A percentile compares a stretch with the other conserved stretches of the same genome.
Evolutionary conservation across 2,329 filamentous ascomycete species (phyloP).

Genomic region (Dryadomyces quercivorus): DNA sequence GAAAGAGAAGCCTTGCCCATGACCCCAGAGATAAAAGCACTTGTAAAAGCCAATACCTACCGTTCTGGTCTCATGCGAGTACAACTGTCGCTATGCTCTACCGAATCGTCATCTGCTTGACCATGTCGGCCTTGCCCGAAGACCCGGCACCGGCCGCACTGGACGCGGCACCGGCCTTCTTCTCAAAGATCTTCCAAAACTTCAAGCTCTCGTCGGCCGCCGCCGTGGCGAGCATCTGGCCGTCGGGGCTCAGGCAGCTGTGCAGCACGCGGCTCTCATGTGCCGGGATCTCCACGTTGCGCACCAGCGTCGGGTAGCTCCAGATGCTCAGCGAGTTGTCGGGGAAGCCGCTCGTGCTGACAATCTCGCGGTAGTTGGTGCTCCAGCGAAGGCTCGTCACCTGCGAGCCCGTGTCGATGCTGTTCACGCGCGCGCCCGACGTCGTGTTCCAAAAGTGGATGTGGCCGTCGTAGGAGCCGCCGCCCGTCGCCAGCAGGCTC

Average conservation of each 20-base stretch:
- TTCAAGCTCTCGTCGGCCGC: constrained; percentile 87
- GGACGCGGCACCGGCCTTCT: constrained; percentile 69
- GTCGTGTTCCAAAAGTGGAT: constrained; percentile 99
- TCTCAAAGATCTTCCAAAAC: constrained; percentile 99
- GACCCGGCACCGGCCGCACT: constrained; percentile 53
- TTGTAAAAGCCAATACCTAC: neutral
- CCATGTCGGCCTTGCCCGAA: constrained; percentile 70
- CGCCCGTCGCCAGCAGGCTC: constrained; percentile 91
- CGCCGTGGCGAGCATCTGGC: constrained; percentile 94
- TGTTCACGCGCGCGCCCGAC: constrained; percentile 93
- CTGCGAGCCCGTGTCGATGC: constrained; percentile 95
- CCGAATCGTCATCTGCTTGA: constrained; percentile 91
- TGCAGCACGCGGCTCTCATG: constrained; percentile 95
- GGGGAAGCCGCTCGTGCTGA: constrained; percentile 95
- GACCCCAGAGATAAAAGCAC: neutral
- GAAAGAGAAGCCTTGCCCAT: constrained; percentile 1
- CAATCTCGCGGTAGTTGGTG: constrained; percentile 93
- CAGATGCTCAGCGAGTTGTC: constrained; percentile 98
- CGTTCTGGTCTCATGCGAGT: no score
- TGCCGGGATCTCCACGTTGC: constrained; percentile 94
- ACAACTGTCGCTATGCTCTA: constrained; percentile 27
- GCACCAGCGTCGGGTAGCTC: constrained; percentile 95
- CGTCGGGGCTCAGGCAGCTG: constrained; percentile 92
- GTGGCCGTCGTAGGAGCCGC: constrained; percentile 90
- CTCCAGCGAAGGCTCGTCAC: constrained; percentile 96